phyloP scores from a whole-genome alignment of 164 flowering plant genomes.

The Vitis rotundifolia region DNA sequence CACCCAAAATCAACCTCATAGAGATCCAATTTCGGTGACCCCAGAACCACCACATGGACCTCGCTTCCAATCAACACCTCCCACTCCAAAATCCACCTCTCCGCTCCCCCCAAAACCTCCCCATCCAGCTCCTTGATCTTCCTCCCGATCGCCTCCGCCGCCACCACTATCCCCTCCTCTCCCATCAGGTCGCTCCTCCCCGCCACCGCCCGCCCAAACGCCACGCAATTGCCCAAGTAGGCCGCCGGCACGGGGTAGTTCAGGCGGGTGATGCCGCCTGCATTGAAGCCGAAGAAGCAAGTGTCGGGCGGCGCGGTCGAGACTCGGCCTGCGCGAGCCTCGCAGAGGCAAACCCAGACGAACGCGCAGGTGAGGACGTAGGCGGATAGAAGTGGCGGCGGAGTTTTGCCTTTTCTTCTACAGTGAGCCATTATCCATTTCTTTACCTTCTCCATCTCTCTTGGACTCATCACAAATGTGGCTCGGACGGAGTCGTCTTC shows the following conservation, averaged over 20 bases:
- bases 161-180: conserved; percentile 23
- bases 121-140: conserved; percentile 9
- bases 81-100: conserved; percentile 21
- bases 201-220: conserved; percentile 3
- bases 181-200: conserved; percentile 14
- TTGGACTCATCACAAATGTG: conserved; percentile 18
- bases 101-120: conserved; percentile 8
- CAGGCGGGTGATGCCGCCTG: conserved; percentile 29
- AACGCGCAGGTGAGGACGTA: conserved; percentile 29
- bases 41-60: conserved; percentile 12
- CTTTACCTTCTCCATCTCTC: conserved; percentile 20
- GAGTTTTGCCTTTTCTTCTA: not conserved
- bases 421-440: conserved; percentile 14
- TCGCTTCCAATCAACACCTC: conserved; percentile 14
- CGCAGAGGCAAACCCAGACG: conserved; percentile 35
- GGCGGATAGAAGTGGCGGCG: conserved; percentile 18
- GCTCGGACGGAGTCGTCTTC: conserved; percentile 15
- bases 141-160: conserved; percentile 18
- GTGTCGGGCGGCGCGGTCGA: not conserved
- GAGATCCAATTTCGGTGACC: conserved; percentile 33
- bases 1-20: conserved; percentile 46
- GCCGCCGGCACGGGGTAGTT: conserved; percentile 18
- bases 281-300: conserved; percentile 18
- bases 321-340: conserved; percentile 2
- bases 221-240: conserved; percentile 40